A percentile compares a stretch with the other conserved stretches of the same genome.
Evolutionary conservation across 306 rosid species (phyloP).

Genomic region (Sicyos baderoa): DNA sequence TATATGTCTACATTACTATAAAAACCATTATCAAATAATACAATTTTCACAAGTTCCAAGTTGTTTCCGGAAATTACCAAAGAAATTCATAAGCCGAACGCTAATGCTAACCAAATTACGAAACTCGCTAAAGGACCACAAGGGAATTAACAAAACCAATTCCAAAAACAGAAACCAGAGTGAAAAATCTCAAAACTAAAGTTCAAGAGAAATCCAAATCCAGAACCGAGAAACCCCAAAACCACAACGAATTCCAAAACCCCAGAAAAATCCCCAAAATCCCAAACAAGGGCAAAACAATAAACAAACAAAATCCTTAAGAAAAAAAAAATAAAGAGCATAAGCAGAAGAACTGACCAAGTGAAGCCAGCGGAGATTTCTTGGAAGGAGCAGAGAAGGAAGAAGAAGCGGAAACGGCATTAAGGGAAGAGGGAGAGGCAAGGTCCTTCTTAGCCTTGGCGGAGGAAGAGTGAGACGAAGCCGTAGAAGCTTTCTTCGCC

Average conservation of each 20-base stretch:
- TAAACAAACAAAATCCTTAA: neutral
- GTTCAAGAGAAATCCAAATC: neutral
- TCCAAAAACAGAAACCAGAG: neutral
- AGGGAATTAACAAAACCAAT: neutral
- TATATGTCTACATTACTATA: neutral
- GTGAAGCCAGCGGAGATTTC: conserved; percentile 46
- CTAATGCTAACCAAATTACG: neutral
- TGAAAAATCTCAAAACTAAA: neutral
- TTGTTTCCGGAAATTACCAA: neutral
- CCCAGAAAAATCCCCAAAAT: conserved; percentile 8
- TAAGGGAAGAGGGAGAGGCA: conserved; percentile 7
- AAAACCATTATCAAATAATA: neutral
- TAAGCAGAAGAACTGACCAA: conserved; percentile 33
- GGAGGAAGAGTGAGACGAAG: conserved; percentile 53
- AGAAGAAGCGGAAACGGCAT: conserved; percentile 26
- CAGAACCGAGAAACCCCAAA: neutral
- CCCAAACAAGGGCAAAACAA: conserved; percentile 10
- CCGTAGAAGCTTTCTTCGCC: conserved; percentile 72
- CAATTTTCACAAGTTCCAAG: neutral
- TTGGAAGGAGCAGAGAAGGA: conserved; percentile 23
- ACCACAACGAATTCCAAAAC: neutral
- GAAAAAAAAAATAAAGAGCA: neutral
- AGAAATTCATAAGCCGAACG: neutral
- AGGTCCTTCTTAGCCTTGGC: conserved; percentile 41
- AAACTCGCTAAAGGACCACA: neutral